Evolutionary conservation across 2,329 filamentous ascomycete species (phyloP).

Genomic region (Thermothelomyces thermophilus): DNA sequence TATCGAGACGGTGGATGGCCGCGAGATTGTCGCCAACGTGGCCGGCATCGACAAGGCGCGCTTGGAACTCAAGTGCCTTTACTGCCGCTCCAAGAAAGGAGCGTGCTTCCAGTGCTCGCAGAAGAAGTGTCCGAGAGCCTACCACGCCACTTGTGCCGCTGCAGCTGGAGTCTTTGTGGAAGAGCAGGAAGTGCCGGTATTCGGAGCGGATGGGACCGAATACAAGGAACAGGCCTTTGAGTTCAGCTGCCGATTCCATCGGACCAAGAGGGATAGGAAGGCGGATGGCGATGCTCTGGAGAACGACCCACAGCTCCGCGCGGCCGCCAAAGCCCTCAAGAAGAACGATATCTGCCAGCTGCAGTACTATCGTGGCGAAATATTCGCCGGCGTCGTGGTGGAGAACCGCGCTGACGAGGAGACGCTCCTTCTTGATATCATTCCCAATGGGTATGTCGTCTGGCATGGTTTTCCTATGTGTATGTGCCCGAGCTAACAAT

Average conservation of each 20-base stretch:
- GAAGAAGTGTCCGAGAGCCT: slow-evolving; percentile 87
- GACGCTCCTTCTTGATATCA: slow-evolving; percentile 69
- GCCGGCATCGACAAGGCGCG: slow-evolving; percentile 79
- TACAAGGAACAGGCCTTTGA: slow-evolving; percentile 90
- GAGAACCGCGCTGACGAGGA: slow-evolving; percentile 75
- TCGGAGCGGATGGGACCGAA: slow-evolving; percentile 83
- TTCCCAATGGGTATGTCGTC: slow-evolving; percentile 70
- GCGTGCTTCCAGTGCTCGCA: slow-evolving; percentile 95
- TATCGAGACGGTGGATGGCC: slow-evolving; percentile 64
- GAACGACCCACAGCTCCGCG: slow-evolving; percentile 58
- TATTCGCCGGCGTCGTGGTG: slow-evolving; percentile 82
- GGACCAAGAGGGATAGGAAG: slow-evolving; percentile 77
- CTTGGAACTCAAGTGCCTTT: slow-evolving; percentile 87
- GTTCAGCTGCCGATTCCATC: slow-evolving; percentile 90
- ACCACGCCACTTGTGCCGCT: slow-evolving; percentile 90
- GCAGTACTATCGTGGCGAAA: slow-evolving; percentile 76
- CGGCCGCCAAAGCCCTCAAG: slow-evolving; percentile 61
- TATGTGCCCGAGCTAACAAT: slow-evolving; percentile 35
- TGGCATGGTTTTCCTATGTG: not conserved
- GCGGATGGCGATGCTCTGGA: slow-evolving; percentile 63
- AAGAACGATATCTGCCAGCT: slow-evolving; percentile 76
- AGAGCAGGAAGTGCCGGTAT: slow-evolving; percentile 76
- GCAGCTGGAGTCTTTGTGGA: slow-evolving; percentile 90
- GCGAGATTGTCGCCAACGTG: slow-evolving; percentile 71
- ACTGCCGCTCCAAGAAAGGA: slow-evolving; percentile 89